These are phyloP conservation scores for Anacardium occidentale DNA, from an alignment of 345 rosid genomes.

Conservation along the genomic window DNA sequence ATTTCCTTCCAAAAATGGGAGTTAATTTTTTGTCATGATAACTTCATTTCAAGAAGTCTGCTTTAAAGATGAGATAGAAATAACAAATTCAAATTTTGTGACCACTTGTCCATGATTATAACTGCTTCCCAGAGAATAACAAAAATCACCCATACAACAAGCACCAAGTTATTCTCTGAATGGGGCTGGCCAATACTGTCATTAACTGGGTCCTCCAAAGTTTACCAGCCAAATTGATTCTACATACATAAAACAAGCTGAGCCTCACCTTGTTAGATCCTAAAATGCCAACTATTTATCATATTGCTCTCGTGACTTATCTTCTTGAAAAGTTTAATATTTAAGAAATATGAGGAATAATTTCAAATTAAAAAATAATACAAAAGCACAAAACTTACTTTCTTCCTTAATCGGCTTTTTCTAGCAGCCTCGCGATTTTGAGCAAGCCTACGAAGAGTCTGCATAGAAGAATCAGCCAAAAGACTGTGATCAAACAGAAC, in stretches of 20 bases:
- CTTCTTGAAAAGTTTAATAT: background rate
- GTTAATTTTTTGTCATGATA: background rate
- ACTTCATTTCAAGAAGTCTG: background rate
- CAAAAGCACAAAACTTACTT: constrained; percentile 40
- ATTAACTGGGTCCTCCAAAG: background rate
- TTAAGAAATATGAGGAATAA: background rate
- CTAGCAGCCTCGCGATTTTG: constrained; percentile 99
- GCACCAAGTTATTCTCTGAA: background rate
- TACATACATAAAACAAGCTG: background rate
- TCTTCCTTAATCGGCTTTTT: constrained; percentile 93
- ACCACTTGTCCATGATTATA: background rate
- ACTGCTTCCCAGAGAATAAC: no score
- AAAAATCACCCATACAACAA: background rate
- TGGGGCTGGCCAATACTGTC: background rate
- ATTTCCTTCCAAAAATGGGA: background rate
- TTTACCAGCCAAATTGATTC: background rate
- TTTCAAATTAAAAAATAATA: background rate
- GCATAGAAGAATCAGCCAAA: constrained; percentile 33
- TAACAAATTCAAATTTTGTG: background rate
- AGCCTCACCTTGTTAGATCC: background rate
- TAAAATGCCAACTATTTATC: background rate
- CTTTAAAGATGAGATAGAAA: background rate
- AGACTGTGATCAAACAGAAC: constrained; percentile 21
- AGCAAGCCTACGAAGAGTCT: constrained; percentile 96
- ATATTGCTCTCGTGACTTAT: background rate